Base-by-base conservation (phyloP, 2,329 filamentous ascomycete species). In the Penicillium hesseltinei region DNA sequence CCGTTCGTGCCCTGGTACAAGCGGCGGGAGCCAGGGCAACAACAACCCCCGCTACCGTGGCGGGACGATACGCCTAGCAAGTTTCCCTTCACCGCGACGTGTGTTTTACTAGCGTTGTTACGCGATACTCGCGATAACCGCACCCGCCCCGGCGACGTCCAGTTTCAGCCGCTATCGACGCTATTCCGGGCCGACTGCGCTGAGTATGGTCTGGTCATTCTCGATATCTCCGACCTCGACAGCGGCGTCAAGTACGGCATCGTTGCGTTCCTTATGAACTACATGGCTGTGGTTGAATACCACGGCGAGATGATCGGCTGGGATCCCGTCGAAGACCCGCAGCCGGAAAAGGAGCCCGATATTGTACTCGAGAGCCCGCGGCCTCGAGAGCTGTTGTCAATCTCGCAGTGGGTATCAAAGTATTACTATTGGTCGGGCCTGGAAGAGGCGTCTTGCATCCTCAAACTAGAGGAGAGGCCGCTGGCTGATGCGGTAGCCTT, bases 191-290 rank as follows among this genome's bases (percentile, higher is more conserved):
- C 44, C 8, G 51, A 62, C 49, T 62, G 60, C 46, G 45, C 17
- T 11, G 58, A 62, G 45, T 62, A 62, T 61, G 58, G 60, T 9
- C 52, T 62, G 21, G 43, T 62, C 5, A 15, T 62, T 21, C 42
- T 62, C n/a, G 60, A 62, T 23, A 61, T 62, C 39, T 62, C 60
- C 6, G 58, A 62, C 47, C 56, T 62, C 19, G 44, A 61, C 21
- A 56, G 58, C 29, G 53, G 53, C 21, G 52, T 61, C 33, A 54
- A 57, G 58, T 58, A 62, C 31, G 58, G 58, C 36, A 60, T 62
- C 27, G 31, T 49, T 45, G 58, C 50, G 4, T 62, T 58, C 21
- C 58, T 46, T 2, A 11, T 58, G 25, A 2, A 19, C 46, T 62
- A 62, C 31, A 62, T 62, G 60, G 58, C 55, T 5, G 48, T 46